These are phyloP conservation scores for Fusarium bulbicola DNA, from an alignment of 2,329 filamentous ascomycete species.

Conservation along the genomic window DNA sequence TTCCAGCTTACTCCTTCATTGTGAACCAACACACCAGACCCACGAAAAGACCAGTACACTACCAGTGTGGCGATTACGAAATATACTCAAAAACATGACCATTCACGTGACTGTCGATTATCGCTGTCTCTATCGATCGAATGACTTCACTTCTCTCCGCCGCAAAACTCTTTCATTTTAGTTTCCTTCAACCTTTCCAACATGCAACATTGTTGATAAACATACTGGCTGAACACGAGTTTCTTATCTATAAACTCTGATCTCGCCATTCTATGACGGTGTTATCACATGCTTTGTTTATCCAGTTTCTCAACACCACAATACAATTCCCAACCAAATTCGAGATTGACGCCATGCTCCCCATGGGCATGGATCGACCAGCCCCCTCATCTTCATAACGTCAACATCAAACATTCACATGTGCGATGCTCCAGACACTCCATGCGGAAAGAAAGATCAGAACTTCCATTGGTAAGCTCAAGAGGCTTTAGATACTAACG, in stretches of 20 bases:
- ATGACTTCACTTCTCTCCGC: slow-evolving; percentile 25
- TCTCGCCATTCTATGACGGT: not conserved
- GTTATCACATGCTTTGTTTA: slow-evolving; percentile 1
- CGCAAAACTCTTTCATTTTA: slow-evolving; percentile 8
- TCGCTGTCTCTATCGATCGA: not conserved
- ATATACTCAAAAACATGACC: not conserved
- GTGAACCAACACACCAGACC: not conserved
- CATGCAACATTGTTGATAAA: not conserved
- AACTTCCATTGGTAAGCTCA: slow-evolving; percentile 43
- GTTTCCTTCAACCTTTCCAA: not conserved
- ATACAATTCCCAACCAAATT: not conserved
- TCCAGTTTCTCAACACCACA: slow-evolving; percentile 5
- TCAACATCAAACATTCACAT: not conserved
- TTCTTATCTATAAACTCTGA: not conserved
- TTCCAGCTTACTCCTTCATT: too few relatives aligned
- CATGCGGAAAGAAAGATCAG: slow-evolving; percentile 38
- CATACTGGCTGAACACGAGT: not conserved
- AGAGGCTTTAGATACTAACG: slow-evolving; percentile 30
- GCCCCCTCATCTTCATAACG: not conserved
- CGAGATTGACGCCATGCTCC: not conserved
- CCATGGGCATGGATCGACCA: not conserved
- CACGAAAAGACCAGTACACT: not conserved
- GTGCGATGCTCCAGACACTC: not conserved
- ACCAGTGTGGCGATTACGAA: not conserved
- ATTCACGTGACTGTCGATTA: slow-evolving; percentile 12